Evolutionary conservation across 768 basidiomycete genomes (phyloP).

Genomic region (Cystofilobasidium capitatum): DNA sequence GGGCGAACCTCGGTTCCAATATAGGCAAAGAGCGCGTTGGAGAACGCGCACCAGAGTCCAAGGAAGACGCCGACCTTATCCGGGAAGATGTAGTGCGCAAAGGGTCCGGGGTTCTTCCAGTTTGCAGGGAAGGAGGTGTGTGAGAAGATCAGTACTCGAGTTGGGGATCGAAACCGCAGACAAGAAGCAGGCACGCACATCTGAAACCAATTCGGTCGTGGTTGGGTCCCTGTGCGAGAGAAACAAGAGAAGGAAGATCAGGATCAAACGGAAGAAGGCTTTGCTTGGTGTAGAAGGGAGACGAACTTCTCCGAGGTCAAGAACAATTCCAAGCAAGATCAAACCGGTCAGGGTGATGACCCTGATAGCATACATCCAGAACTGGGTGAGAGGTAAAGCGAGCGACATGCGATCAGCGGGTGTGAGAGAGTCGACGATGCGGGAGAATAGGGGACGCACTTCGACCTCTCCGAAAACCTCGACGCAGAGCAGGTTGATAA

Average conservation of each 20-base stretch:
- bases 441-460: not conserved
- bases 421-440: not conserved
- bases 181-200: not conserved
- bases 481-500: conserved; percentile 55
- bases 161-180: no score
- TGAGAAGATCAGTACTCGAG: not conserved
- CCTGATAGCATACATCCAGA: conserved; percentile 42
- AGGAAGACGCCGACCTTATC: conserved; percentile 68
- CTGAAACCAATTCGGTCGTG: conserved; percentile 17
- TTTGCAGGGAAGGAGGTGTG: not conserved
- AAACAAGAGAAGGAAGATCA: not conserved
- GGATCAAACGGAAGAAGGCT: no score
- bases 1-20: conserved; percentile 42
- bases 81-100: conserved; percentile 55
- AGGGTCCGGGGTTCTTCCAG: conserved; percentile 63
- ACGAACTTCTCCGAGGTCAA: conserved; percentile 50
- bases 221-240: conserved; percentile 3
- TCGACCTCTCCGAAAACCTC: conserved; percentile 56
- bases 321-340: conserved; percentile 46
- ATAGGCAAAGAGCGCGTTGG: conserved; percentile 37
- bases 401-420: not conserved
- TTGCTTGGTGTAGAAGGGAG: not conserved
- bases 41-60: conserved; percentile 51
- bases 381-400: conserved; percentile 42
- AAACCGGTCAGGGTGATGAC: conserved; percentile 29